Evolutionary conservation across 1,284 basidiomycete species (phyloP).

Genomic region (Austroboletus novae-zelandiae): DNA sequence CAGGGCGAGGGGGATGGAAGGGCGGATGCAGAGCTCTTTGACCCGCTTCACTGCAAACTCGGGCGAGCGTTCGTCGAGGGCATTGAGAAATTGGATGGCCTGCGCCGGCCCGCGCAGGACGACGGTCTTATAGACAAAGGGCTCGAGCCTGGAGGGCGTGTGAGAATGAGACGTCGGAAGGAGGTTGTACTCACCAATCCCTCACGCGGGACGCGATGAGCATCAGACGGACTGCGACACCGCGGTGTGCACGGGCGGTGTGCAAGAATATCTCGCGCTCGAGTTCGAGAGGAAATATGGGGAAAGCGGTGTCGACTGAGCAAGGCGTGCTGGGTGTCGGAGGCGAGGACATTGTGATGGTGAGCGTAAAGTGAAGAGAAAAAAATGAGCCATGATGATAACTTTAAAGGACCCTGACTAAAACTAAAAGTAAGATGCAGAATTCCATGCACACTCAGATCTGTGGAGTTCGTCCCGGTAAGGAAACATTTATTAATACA

Average conservation of each 20-base stretch:
- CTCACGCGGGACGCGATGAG: slow-evolving; percentile 16
- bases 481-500: too few species aligned
- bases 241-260: slow-evolving; percentile 7
- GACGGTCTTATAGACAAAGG: slow-evolving; percentile 16
- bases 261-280: slow-evolving; percentile 19
- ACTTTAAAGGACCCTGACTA: too few species aligned
- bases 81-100: slow-evolving; percentile 7
- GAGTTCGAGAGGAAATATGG: slow-evolving; percentile 19
- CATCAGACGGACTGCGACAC: slow-evolving; percentile 10
- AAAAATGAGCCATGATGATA: neutral
- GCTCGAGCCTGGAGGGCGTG: slow-evolving; percentile 17
- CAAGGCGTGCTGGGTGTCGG: neutral
- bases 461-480: too few species aligned
- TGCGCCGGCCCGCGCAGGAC: slow-evolving; percentile 2
- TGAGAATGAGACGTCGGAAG: neutral
- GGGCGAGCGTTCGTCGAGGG: slow-evolving; percentile 8
- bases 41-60: slow-evolving; percentile 11
- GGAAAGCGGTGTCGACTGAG: neutral
- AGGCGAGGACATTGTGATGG: neutral
- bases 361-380: neutral
- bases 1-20: slow-evolving; percentile 4
- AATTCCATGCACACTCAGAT: too few species aligned
- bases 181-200: slow-evolving; percentile 13
- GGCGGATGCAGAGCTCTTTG: slow-evolving; percentile 14
- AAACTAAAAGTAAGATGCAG: too few species aligned